These are phyloP conservation scores for Saccharomycopsis sp. DNA, from an alignment of 805 yeast species.

Conservation along the genomic window DNA sequence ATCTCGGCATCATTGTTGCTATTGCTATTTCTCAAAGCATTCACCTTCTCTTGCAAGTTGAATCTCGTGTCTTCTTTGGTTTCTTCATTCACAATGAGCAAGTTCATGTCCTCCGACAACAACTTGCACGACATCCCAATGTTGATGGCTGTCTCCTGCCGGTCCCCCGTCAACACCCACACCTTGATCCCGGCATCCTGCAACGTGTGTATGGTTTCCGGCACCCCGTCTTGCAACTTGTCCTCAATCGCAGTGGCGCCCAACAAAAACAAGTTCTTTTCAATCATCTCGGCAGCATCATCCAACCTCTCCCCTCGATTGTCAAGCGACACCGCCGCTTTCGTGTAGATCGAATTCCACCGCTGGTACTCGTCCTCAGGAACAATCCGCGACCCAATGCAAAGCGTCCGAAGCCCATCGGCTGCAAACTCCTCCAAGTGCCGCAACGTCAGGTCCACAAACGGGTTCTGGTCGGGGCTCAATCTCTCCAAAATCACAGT, in stretches of 20 bases:
- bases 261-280: constrained; percentile 62
- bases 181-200: constrained; percentile 96
- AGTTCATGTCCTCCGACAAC: constrained; percentile 90
- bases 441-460: constrained; percentile 68
- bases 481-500: constrained; percentile 88
- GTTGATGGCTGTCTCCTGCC: constrained; percentile 97
- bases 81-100: constrained; percentile 82
- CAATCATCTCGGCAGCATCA: constrained; percentile 83
- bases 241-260: constrained; percentile 99
- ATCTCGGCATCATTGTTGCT: too few species aligned
- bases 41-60: constrained; percentile 66
- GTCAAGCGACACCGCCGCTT: constrained; percentile 75
- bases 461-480: constrained; percentile 58
- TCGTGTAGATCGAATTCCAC: constrained; percentile 62
- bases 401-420: constrained; percentile 89
- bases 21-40: constrained; percentile 55
- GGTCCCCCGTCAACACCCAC: constrained; percentile 97
- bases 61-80: constrained; percentile 63
- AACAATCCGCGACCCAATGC: constrained; percentile 79
- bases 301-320: constrained; percentile 72
- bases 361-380: constrained; percentile 65
- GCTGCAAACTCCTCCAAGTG: constrained; percentile 95
- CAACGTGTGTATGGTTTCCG: constrained; percentile 89
- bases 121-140: constrained; percentile 97
- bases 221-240: constrained; percentile 95